phyloP scores from a whole-genome alignment of 1,284 basidiomycete genomes.

The Tilletia caries region DNA sequence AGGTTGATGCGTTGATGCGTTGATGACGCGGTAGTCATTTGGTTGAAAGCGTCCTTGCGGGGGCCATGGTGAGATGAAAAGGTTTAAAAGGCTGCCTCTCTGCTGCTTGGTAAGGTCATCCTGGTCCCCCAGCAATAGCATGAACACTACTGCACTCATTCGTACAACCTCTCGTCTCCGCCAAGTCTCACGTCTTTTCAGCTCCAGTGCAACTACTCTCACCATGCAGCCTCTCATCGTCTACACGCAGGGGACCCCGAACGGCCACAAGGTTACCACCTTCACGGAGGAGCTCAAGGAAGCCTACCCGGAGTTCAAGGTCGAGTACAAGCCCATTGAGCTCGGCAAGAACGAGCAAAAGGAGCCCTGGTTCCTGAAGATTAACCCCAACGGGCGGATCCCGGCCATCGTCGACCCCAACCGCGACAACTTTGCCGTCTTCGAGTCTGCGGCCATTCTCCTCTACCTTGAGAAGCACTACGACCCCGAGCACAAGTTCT shows the following conservation, averaged over 20 bases:
- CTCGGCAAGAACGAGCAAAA: conserved; percentile 31
- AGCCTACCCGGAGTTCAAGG: conserved; percentile 20
- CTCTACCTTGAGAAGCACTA: conserved; percentile 30
- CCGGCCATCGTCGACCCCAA: conserved; percentile 39
- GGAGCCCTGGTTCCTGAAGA: conserved; percentile 39
- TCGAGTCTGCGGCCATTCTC: conserved; percentile 36
- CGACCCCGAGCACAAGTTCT: conserved; percentile 34
- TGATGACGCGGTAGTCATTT: too few species aligned
- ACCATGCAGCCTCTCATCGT: conserved; percentile 35
- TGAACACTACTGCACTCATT: too few species aligned
- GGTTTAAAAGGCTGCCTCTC: too few species aligned
- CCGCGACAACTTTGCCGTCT: conserved; percentile 33
- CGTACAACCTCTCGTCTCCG: neutral
- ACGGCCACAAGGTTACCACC: conserved; percentile 17
- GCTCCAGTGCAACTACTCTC: neutral
- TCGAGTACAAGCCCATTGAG: conserved; percentile 25
- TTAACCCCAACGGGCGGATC: conserved; percentile 50
- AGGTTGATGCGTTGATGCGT: too few species aligned
- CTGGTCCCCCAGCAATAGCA: too few species aligned
- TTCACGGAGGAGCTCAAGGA: conserved; percentile 34
- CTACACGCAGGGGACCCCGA: conserved; percentile 35
- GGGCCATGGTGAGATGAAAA: too few species aligned
- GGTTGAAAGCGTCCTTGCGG: too few species aligned
- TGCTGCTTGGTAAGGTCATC: too few species aligned
- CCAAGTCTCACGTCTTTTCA: neutral